These are phyloP conservation scores for Aquilaria yunnanensis DNA, from an alignment of 345 rosid species.

Conservation along the genomic window DNA sequence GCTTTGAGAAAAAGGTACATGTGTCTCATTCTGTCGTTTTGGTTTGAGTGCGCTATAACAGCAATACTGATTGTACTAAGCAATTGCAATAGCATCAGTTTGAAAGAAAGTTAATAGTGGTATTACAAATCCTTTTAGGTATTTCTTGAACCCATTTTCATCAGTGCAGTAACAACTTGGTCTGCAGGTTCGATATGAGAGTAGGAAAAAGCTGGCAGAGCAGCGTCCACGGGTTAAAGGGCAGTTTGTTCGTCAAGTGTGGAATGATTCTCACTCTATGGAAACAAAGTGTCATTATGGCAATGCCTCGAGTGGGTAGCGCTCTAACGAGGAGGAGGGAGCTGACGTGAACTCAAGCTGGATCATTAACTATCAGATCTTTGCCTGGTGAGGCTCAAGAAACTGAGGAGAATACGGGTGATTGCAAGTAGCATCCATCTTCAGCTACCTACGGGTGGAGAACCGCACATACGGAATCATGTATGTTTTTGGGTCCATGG, in stretches of 20 bases:
- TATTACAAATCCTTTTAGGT: neutral
- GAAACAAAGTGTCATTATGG: conserved; percentile 22
- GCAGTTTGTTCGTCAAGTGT: conserved; percentile 62
- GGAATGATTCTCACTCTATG: conserved; percentile 11
- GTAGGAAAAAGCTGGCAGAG: conserved; percentile 73
- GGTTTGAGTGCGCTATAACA: too few relatives aligned
- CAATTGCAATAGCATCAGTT: neutral
- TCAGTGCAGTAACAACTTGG: too few relatives aligned
- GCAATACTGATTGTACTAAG: neutral
- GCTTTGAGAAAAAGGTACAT: conserved; percentile 86
- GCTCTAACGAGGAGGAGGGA: neutral
- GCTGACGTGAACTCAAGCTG: neutral
- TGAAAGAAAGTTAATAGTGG: too few relatives aligned
- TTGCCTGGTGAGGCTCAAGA: neutral
- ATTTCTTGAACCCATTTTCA: neutral
- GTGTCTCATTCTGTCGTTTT: too few relatives aligned
- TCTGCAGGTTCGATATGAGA: conserved; percentile 69
- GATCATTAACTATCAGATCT: neutral
- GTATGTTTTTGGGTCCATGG: neutral
- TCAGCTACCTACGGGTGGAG: too few relatives aligned
- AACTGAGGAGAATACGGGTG: neutral
- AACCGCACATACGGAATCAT: too few relatives aligned
- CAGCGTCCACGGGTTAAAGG: conserved; percentile 73
- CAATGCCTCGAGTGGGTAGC: conserved; percentile 10
- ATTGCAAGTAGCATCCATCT: neutral